Base-by-base conservation (phyloP, 2,329 filamentous ascomycete species). In the Verticillium nubilum region DNA sequence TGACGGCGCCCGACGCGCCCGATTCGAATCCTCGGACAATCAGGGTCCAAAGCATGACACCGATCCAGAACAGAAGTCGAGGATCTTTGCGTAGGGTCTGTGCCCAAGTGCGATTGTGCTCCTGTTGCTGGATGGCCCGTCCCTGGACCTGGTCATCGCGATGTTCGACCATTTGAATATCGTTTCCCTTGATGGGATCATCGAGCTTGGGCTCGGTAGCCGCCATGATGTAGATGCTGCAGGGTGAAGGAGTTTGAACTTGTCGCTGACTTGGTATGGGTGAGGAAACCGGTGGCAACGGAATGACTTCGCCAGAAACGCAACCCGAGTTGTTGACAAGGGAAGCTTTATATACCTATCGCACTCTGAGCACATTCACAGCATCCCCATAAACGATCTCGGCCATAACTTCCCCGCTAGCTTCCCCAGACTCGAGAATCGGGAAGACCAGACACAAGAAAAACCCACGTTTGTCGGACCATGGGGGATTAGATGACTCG, bases 11-110 rank as follows among this genome's bases (percentile, higher is more conserved):
- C 1, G 68, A 68, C 0, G 68, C 63, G 26, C 66, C 65, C 54
- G 60, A 66, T 52, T 70, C 68, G 54, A 70, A 70, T 2, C 68
- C 68, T 4, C 68, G 67, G 2, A 70, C 67, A 19, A 69, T 67
- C 9, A 70, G 55, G 0, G 68, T 70, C 68, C 67, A 70, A 4
- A 70, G 66, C 68, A 70, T 70, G 3, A 69, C 67, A 1, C 64
- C 68, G 1, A 68, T 67, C 69, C 68, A 70, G 29, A 70, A 63
- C 0, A 70, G 60, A 15, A 70, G 68, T 60, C 66, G 64, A 19
- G 69, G 69, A 26, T 70, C 68, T 3, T 64, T 63, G 4, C 66
- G 66, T 0, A 70, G 59, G 1, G 68, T 68, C 52, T 70, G 59
- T 3, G 60, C 7, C 33, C 67, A 68, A 0, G 65, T 67, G 27